Percentiles rank a stretch among this genome's conserved stretches.
phyloP scores from a whole-genome alignment of 306 rosid genomes.

The Citrullus mucosospermus region DNA sequence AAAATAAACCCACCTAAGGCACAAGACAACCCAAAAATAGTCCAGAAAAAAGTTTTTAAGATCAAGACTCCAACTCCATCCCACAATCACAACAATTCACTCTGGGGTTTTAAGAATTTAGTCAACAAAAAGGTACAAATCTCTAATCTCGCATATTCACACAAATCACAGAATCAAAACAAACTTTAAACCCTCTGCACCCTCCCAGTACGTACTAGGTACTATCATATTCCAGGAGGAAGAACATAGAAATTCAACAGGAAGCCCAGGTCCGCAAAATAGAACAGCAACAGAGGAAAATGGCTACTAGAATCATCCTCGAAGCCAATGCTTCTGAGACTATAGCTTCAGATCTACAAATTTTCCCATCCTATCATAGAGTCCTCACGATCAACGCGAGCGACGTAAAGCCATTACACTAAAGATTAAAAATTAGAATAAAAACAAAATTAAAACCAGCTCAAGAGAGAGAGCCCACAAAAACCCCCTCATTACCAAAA shows the following conservation, averaged over 20 bases:
- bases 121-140: background rate
- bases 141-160: background rate
- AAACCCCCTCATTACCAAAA: background rate
- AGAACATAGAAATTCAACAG: background rate
- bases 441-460: background rate
- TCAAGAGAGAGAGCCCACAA: background rate
- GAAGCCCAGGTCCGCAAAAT: background rate
- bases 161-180: background rate
- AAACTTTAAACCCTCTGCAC: slow-evolving; percentile 7
- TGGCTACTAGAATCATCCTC: slow-evolving; percentile 18
- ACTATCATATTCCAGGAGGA: background rate
- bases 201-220: background rate
- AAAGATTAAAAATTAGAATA: background rate
- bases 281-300: background rate
- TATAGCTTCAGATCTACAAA: slow-evolving; percentile 28
- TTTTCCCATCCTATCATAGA: background rate
- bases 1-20: slow-evolving; percentile 12
- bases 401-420: background rate
- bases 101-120: background rate
- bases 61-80: slow-evolving; percentile 4
- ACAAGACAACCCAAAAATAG: background rate
- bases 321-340: background rate
- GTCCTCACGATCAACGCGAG: background rate
- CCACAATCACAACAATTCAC: slow-evolving; percentile 7
- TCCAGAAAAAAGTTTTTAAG: slow-evolving; percentile 11